These are phyloP conservation scores for Syzygium syzygioides DNA, from an alignment of 441 rosid species.

Conservation along the genomic window DNA sequence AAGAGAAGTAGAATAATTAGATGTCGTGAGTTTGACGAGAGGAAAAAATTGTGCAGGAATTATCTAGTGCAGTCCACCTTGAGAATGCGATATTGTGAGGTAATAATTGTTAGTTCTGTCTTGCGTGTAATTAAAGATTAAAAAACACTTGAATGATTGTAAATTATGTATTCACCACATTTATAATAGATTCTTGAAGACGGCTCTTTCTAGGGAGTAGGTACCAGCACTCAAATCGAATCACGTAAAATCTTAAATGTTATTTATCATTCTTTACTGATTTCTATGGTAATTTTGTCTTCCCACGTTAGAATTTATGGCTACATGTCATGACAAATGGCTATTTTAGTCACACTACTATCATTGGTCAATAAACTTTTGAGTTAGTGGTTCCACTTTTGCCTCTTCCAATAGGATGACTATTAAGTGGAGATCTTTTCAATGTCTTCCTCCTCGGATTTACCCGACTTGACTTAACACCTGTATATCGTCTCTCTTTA, in stretches of 20 bases:
- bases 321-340: not conserved
- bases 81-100: not conserved
- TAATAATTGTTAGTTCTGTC: not conserved
- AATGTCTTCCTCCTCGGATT: not conserved
- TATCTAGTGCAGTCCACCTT: not conserved
- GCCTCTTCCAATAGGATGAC: not conserved
- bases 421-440: not conserved
- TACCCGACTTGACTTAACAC: not conserved
- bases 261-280: not conserved
- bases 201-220: not conserved
- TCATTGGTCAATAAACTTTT: not conserved
- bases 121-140: fast-evolving
- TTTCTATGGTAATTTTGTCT: not conserved
- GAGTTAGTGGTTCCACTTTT: not conserved
- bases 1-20: not conserved
- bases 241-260: not conserved
- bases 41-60: not conserved
- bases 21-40: not conserved
- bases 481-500: not conserved
- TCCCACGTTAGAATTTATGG: not conserved
- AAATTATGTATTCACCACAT: not conserved
- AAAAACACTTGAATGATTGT: not conserved
- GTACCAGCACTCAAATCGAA: fast-evolving
- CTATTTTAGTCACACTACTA: not conserved
- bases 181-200: not conserved